A percentile compares a stretch with the other conserved stretches of the same genome.
Evolutionary conservation across 495 filamentous ascomycete genomes (phyloP).

Genomic region (Penicillium silybi): DNA sequence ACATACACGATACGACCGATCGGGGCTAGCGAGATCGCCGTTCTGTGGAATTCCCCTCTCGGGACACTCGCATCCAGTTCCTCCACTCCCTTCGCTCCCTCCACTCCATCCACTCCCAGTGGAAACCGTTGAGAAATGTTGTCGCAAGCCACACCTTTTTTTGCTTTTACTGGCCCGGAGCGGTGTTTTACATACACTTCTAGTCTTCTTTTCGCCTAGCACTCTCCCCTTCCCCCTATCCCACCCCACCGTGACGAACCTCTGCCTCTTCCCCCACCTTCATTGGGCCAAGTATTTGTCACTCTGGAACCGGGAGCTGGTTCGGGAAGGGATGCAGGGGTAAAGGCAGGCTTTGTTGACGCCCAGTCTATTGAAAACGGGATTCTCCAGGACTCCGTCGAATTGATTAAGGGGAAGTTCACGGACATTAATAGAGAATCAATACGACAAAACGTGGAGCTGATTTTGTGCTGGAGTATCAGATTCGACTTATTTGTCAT

Average conservation of each 20-base stretch:
- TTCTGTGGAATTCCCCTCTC: constrained; percentile 17
- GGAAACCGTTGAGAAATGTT: constrained; percentile 27
- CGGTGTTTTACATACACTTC: neutral
- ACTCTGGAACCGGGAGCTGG: constrained; percentile 20
- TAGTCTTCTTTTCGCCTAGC: neutral
- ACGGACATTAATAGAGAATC: too few relatives aligned
- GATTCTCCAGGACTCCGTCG: neutral
- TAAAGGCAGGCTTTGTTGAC: constrained; percentile 8
- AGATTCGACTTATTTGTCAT: too few relatives aligned
- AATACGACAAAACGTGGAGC: neutral
- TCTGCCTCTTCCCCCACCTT: neutral
- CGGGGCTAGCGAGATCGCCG: constrained; percentile 23
- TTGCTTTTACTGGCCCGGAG: neutral
- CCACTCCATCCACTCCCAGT: constrained; percentile 18
- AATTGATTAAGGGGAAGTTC: neutral
- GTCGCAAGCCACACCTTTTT: constrained; percentile 17
- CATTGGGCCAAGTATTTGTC: constrained; percentile 39
- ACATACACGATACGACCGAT: too few relatives aligned
- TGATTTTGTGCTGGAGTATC: neutral
- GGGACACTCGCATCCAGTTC: constrained; percentile 15
- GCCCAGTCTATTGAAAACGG: constrained; percentile 11
- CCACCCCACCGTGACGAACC: constrained; percentile 23
- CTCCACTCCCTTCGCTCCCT: neutral
- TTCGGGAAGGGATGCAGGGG: constrained; percentile 29
- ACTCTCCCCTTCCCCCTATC: neutral